Evolutionary conservation across 768 basidiomycete genomes (phyloP).

Genomic region (Mycena rosella): DNA sequence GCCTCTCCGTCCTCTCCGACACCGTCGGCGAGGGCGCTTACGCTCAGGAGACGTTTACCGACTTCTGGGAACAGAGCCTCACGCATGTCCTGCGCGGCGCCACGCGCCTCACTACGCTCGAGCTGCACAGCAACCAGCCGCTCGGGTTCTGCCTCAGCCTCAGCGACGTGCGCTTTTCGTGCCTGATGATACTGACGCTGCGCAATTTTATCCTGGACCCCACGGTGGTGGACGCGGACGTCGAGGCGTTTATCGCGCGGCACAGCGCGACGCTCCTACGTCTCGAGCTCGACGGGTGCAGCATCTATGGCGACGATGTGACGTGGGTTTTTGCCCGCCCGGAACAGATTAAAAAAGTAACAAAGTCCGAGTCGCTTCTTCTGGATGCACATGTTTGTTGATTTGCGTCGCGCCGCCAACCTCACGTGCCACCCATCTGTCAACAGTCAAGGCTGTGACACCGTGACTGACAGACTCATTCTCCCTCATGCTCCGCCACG

Average conservation of each 20-base stretch:
- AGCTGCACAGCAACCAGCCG: background rate
- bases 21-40: background rate
- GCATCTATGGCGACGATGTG: background rate
- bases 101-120: background rate
- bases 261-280: background rate
- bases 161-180: background rate
- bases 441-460: too few species aligned
- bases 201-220: background rate
- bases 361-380: too few species aligned
- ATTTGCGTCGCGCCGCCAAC: too few species aligned
- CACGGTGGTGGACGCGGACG: background rate
- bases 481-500: too few species aligned
- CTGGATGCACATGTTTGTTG: too few species aligned
- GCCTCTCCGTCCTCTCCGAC: background rate
- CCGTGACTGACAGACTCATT: too few species aligned
- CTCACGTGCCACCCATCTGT: too few species aligned
- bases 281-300: background rate
- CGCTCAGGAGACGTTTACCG: background rate
- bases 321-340: background rate
- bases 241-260: background rate
- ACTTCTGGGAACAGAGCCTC: background rate
- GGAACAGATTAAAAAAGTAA: too few species aligned
- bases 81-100: background rate
- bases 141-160: background rate
- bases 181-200: background rate